Evolutionary conservation across 805 yeast genomes (phyloP), one percentile per base, ranked within the genome.

Genomic region (Alloascoidea hylecoeti): DNA sequence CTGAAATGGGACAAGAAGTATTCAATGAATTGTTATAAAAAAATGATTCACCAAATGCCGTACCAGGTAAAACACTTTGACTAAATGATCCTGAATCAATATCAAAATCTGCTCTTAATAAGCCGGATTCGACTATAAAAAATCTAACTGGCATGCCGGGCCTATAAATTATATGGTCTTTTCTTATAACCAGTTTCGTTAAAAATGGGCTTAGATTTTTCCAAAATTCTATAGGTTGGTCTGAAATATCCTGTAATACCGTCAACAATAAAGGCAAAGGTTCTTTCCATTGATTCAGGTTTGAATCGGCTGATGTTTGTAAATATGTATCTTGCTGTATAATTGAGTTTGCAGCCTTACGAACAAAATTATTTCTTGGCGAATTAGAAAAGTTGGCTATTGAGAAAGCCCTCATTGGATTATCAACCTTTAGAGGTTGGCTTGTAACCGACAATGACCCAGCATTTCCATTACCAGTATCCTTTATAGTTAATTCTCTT

Each of bases 211-310:
- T 61, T n/a, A 84, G 48, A 19, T 60, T 58, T 4, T 62, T 49
- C 95, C 95, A 88, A 49, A 82, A 75, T 4, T 58, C 56, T 16
- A 64, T 70, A 32, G 57, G 63, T 33, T 44, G 63, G 15, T 55
- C 50, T 9, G 84, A 71, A 3, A 75, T 53, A 1, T 79, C 81
- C 39, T 70, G 74, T 53, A 78, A 72, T 0, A 79, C 68, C 36
- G 76, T 74, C 70, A 78, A 61, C 32, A 80, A 51, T 23, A 82
- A 59, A 2, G 82, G 75, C 32, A 79, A 53, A 1, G 89, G 88
- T 49, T 71, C 75, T 43, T 61, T 44, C 37, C 49, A 51, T 54
- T 50, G 57, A 52, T 48, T 45, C 55, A 57, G 55, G 34, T 49
- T 46, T n/a, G n/a, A n/a, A n/a, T n/a, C n/a, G n/a, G n/a, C n/a